A percentile compares a stretch with the other conserved stretches of the same genome.
These are phyloP conservation scores for Chlorella vulgaris DNA, from an alignment of 139 green algal genomes.

Conservation along the genomic window DNA sequence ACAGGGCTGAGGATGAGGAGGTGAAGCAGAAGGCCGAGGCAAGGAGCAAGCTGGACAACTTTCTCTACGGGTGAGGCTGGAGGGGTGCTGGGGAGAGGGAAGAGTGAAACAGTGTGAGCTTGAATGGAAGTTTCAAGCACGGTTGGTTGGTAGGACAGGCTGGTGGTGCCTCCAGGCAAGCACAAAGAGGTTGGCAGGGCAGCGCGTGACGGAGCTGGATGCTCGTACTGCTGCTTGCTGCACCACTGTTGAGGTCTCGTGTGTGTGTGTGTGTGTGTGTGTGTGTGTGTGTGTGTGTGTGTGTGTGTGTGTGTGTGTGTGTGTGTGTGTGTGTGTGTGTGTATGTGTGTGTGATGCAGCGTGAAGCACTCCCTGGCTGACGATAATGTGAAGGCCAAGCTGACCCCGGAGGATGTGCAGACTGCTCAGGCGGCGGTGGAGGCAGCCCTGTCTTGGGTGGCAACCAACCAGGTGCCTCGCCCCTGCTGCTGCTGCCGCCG, in stretches of 20 bases:
- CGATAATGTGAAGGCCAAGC: constrained; percentile 71
- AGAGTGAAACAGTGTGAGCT: not conserved
- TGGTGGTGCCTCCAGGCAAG: too few relatives aligned
- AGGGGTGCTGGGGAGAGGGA: not conserved
- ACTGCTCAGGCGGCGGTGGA: constrained; percentile 88
- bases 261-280: too few relatives aligned
- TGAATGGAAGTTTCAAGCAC: not conserved
- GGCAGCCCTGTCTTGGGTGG: constrained; percentile 89
- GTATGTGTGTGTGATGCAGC: constrained; percentile 69
- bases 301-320: too few relatives aligned
- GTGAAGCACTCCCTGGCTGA: constrained; percentile 96
- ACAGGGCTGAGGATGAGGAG: constrained; percentile 12
- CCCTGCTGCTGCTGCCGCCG: not conserved
- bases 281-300: too few relatives aligned
- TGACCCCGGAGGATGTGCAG: constrained; percentile 84
- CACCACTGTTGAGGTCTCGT: too few relatives aligned
- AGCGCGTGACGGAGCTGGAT: too few relatives aligned
- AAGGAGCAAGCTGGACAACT: constrained; percentile 97
- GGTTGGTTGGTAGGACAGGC: too few relatives aligned
- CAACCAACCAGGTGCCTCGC: constrained; percentile 75
- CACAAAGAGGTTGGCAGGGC: too few relatives aligned
- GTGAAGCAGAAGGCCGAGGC: constrained; percentile 83
- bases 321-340: too few relatives aligned
- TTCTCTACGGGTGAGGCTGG: constrained; percentile 7
- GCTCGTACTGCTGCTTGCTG: too few relatives aligned